phyloP scores from a whole-genome alignment of 495 filamentous ascomycete genomes.

The Viridothelium virens region DNA sequence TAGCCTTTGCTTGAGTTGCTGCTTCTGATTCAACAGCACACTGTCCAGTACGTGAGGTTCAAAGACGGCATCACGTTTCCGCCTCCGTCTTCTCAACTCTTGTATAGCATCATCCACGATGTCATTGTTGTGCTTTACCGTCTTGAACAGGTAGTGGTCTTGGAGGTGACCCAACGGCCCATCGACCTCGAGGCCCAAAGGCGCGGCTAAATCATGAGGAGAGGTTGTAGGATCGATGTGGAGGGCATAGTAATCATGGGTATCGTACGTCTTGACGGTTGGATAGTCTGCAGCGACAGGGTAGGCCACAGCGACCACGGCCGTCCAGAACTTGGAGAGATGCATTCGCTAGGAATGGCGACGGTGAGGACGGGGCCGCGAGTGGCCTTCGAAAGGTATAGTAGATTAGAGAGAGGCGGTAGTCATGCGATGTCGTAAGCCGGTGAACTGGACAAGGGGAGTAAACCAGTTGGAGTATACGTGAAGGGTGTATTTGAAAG shows the following conservation, averaged over 20 bases:
- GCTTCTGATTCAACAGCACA: conserved; percentile 75
- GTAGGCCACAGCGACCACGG: background rate
- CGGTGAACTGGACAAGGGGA: background rate
- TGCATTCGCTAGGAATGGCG: background rate
- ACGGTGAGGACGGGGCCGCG: background rate
- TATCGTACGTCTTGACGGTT: conserved; percentile 47
- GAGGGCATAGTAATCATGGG: conserved; percentile 84
- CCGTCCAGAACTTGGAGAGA: background rate
- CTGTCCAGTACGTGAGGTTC: conserved; percentile 56
- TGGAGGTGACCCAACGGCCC: conserved; percentile 72
- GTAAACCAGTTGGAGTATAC: background rate
- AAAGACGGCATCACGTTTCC: conserved; percentile 49
- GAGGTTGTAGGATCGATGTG: conserved; percentile 59
- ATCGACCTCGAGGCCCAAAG: conserved; percentile 72
- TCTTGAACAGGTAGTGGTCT: conserved; percentile 79
- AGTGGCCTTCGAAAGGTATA: background rate
- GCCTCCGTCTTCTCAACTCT: conserved; percentile 49
- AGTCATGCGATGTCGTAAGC: background rate
- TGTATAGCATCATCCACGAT: conserved; percentile 50
- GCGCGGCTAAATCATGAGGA: conserved; percentile 63
- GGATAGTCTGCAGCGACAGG: background rate
- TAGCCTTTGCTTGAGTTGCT: conserved; percentile 62
- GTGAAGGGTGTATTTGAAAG: background rate
- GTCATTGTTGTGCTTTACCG: conserved; percentile 56
- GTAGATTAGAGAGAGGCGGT: background rate